phyloP scores from a whole-genome alignment of 371 early-diverging fungal species.

The Conidiobolus incongruus region DNA sequence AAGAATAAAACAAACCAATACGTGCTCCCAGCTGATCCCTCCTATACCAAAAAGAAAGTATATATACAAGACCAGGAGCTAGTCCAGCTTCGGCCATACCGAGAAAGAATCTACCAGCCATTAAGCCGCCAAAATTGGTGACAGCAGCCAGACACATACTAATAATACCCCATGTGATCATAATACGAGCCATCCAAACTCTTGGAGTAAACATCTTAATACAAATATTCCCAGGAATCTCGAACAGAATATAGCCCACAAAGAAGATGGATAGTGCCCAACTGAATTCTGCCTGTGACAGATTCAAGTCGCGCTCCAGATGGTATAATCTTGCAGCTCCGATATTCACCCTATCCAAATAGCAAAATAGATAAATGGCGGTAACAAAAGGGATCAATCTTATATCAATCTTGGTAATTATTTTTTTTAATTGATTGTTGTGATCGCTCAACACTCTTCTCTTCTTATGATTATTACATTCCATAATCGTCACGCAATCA shows the following conservation, averaged over 20 bases:
- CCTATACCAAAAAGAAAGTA: conserved; percentile 55
- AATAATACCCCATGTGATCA: conserved; percentile 33
- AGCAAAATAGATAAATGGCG: conserved; percentile 41
- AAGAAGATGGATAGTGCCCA: conserved; percentile 42
- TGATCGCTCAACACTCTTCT: too few species aligned
- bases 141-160: conserved; percentile 29
- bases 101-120: conserved; percentile 32
- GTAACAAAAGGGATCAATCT: conserved; percentile 42
- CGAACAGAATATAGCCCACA: conserved; percentile 44
- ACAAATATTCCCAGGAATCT: conserved; percentile 7
- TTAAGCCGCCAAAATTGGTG: conserved; percentile 16
- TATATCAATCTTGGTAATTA: conserved; percentile 31
- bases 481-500: too few species aligned
- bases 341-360: conserved; percentile 56
- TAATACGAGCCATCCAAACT: conserved; percentile 12
- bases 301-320: conserved; percentile 19
- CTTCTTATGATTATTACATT: too few species aligned
- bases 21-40: conserved; percentile 46
- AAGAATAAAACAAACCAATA: conserved; percentile 36
- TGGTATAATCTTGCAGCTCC: conserved; percentile 12
- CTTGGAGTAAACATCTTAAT: conserved; percentile 4
- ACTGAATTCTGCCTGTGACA: conserved; percentile 21
- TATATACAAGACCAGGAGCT: conserved; percentile 38
- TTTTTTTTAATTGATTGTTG: too few species aligned
- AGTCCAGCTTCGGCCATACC: conserved; percentile 13